These are phyloP conservation scores for Phytophthora megakarya DNA, from an alignment of 352 stramenopile genomes.

Conservation along the genomic window DNA sequence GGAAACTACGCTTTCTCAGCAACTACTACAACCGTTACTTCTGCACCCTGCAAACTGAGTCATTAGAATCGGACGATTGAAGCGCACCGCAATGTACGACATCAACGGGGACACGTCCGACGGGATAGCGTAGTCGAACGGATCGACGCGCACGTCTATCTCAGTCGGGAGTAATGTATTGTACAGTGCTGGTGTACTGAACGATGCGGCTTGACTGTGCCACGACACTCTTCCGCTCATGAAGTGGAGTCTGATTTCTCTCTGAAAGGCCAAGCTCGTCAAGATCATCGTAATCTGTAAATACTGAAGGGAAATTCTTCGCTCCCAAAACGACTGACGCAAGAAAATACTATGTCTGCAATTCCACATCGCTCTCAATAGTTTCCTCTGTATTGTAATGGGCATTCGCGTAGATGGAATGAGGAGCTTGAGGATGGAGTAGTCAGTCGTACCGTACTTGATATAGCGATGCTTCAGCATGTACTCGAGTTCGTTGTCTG, in stretches of 20 bases:
- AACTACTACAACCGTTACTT: neutral
- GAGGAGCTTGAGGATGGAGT: conserved; percentile 37
- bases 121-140: conserved; percentile 53
- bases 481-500: conserved; percentile 20
- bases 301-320: conserved; percentile 32
- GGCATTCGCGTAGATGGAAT: conserved; percentile 33
- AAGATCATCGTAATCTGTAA: conserved; percentile 36
- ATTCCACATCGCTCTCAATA: conserved; percentile 35
- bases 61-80: conserved; percentile 26
- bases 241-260: conserved; percentile 41
- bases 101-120: conserved; percentile 30
- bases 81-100: conserved; percentile 28
- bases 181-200: conserved; percentile 33
- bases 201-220: conserved; percentile 36
- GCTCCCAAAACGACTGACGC: conserved; percentile 31
- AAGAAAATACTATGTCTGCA: conserved; percentile 45
- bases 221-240: conserved; percentile 46
- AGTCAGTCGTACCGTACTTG: conserved; percentile 35
- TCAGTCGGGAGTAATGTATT: conserved; percentile 30
- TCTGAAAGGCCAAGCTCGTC: conserved; percentile 41
- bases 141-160: conserved; percentile 31
- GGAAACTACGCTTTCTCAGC: conserved; percentile 3
- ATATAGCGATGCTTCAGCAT: conserved; percentile 37
- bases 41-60: conserved; percentile 16
- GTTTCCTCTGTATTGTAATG: conserved; percentile 40